Percentiles rank a stretch among this genome's conserved stretches.
Conservation (phyloP, 2,329 filamentous ascomycete genomes). For the Daldinia sp. region DNA sequence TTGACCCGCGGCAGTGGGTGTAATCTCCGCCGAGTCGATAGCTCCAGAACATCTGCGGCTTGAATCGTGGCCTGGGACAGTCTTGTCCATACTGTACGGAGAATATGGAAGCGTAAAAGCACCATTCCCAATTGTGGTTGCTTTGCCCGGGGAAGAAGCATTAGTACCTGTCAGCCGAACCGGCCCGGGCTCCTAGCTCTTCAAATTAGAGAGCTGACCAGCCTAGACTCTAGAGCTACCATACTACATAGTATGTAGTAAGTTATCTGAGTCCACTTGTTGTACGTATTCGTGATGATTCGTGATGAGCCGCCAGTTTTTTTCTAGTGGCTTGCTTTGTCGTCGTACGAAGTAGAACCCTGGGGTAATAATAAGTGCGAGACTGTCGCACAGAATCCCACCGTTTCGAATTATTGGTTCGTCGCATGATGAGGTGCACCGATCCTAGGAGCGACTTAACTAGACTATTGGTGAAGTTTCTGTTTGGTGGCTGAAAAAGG, state of each 20-base stretch:
- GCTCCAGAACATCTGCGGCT: slow-evolving; percentile 43
- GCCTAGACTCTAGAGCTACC: slow-evolving; percentile 1
- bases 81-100: slow-evolving; percentile 48
- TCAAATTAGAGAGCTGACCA: slow-evolving; percentile 27
- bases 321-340: slow-evolving; percentile 20
- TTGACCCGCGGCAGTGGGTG: slow-evolving; percentile 54
- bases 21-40: slow-evolving; percentile 49
- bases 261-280: slow-evolving; percentile 1
- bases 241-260: neutral
- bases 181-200: slow-evolving; percentile 37
- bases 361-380: slow-evolving; percentile 27
- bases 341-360: slow-evolving; percentile 26
- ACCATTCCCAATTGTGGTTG: slow-evolving; percentile 5
- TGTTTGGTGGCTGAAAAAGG: slow-evolving; percentile 17
- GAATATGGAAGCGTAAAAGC: slow-evolving; percentile 33
- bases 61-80: slow-evolving; percentile 42
- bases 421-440: slow-evolving; percentile 22
- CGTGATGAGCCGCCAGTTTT: slow-evolving; percentile 24
- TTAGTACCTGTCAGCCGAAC: slow-evolving; percentile 34
- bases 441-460: slow-evolving; percentile 16
- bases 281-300: slow-evolving; percentile 5
- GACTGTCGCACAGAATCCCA: slow-evolving; percentile 35
- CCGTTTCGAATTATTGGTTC: slow-evolving; percentile 23
- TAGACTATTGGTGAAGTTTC: slow-evolving; percentile 22
- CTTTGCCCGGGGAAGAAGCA: slow-evolving; percentile 25